phyloP scores from a whole-genome alignment of 805 yeast genomes.

The Jamesozyma piceae region DNA sequence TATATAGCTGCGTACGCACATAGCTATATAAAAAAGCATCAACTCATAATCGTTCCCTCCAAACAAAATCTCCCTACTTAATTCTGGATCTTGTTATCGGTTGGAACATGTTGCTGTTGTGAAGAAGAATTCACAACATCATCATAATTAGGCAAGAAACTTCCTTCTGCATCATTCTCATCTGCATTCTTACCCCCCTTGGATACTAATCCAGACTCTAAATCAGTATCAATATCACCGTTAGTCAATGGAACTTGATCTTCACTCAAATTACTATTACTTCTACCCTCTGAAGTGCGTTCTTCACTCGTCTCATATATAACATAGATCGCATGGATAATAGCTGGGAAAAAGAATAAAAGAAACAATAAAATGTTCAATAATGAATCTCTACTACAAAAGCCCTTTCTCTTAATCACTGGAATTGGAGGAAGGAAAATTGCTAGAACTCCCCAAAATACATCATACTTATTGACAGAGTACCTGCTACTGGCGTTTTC shows the following conservation, averaged over 20 bases:
- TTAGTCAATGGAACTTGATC: constrained; percentile 8
- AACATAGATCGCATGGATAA: constrained; percentile 20
- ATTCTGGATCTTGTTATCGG: constrained; percentile 19
- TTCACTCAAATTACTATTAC: constrained; percentile 1
- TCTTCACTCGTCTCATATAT: constrained; percentile 20
- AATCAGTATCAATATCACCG: constrained; percentile 16
- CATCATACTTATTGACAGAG: constrained; percentile 20
- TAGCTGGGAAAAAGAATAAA: constrained; percentile 21
- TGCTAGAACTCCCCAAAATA: constrained; percentile 12
- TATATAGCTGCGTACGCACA: background rate
- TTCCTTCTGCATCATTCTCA: background rate
- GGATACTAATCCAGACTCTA: constrained; percentile 7
- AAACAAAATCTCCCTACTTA: too few species aligned
- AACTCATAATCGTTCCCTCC: too few species aligned
- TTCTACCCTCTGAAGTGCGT: constrained; percentile 7
- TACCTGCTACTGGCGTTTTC: constrained; percentile 12
- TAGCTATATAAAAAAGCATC: too few species aligned
- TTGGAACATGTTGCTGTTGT: constrained; percentile 2
- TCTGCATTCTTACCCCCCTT: background rate
- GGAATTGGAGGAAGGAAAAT: constrained; percentile 21
- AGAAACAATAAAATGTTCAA: constrained; percentile 15
- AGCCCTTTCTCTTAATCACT: constrained; percentile 18
- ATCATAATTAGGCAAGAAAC: constrained; percentile 13
- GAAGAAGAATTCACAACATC: constrained; percentile 8
- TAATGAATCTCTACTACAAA: constrained; percentile 16